Conservation (phyloP, 176 grass and related monocot species). For the Stipa capillata region DNA sequence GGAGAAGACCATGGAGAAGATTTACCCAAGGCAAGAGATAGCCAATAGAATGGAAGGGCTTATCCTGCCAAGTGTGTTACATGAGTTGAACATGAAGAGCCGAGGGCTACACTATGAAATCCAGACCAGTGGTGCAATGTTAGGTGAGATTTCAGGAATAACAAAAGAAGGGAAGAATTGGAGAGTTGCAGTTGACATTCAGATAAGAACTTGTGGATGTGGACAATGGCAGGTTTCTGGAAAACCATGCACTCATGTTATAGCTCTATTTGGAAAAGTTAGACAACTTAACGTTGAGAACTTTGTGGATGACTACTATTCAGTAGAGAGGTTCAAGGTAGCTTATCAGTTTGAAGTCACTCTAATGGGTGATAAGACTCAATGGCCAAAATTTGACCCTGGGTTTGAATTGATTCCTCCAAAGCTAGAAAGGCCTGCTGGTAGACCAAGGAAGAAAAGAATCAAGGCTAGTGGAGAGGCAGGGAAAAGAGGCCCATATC, state of each 20-base stretch:
- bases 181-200: background rate
- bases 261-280: background rate
- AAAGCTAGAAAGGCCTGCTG: background rate
- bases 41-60: background rate
- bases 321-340: background rate
- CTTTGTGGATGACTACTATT: background rate
- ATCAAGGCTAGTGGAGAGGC: background rate
- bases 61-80: background rate
- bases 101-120: background rate
- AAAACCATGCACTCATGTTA: slow-evolving; percentile 12
- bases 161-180: background rate
- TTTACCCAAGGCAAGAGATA: background rate
- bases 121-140: background rate
- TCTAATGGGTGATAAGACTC: no score
- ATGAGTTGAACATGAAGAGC: background rate
- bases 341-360: background rate
- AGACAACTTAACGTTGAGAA: background rate
- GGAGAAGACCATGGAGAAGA: background rate
- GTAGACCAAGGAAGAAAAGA: background rate
- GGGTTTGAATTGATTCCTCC: background rate
- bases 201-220: background rate
- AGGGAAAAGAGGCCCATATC: background rate
- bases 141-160: background rate
- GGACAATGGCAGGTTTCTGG: background rate
- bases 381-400: no score